phyloP scores from a whole-genome alignment of 192 early-diverging fungal species.

The Coemansia sp. region DNA sequence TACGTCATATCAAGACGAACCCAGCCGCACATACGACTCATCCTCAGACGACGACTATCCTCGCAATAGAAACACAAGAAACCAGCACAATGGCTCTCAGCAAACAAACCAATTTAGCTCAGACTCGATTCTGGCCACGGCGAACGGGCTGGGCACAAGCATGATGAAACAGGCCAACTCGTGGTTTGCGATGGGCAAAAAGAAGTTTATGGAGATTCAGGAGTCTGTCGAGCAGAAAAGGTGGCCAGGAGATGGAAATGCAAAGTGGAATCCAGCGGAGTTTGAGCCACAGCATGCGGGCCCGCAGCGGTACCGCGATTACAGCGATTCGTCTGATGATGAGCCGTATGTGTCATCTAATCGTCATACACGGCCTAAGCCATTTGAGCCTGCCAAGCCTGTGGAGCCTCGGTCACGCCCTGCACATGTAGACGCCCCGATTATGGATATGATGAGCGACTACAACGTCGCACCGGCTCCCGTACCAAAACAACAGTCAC shows the following conservation, averaged over 20 bases:
- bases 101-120: conserved; percentile 2
- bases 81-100: neutral
- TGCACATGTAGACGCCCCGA: neutral
- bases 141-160: conserved; percentile 48
- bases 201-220: conserved; percentile 53
- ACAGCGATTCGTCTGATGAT: conserved; percentile 34
- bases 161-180: conserved; percentile 56
- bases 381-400: neutral
- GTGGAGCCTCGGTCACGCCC: neutral
- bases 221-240: conserved; percentile 42
- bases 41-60: no score
- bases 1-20: conserved; percentile 9
- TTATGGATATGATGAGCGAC: conserved; percentile 12
- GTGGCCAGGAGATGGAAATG: conserved; percentile 4
- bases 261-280: conserved; percentile 6
- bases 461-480: neutral
- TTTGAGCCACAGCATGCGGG: conserved; percentile 1
- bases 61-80: no score
- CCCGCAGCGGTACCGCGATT: conserved; percentile 31
- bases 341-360: conserved; percentile 31
- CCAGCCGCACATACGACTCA: conserved; percentile 3
- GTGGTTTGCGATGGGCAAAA: conserved; percentile 55
- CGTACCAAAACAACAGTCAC: neutral
- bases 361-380: conserved; percentile 9
- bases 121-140: conserved; percentile 43